Base-by-base conservation (phyloP, 257 asterid species). In the Galeopsis tetrahit region DNA sequence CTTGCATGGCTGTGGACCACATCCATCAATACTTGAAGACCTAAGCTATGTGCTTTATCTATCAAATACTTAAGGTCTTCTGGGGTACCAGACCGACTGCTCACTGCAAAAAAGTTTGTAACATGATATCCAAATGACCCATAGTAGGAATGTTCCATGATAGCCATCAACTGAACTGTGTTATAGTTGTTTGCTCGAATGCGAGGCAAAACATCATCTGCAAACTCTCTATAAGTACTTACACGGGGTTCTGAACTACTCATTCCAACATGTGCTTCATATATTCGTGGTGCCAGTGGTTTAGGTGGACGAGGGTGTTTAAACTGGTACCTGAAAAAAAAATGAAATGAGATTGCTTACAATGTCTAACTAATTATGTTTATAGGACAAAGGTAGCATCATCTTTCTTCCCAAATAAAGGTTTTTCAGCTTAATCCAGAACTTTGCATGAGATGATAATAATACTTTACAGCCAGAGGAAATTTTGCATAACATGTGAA, bases 201-300 rank as follows among this genome's bases (percentile, higher is more conserved):
- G 56, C 93, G 99, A 76, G 98, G 99, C 82, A 94, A 76, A 66
- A 89, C 80, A 58, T 85, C 83, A 82, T 94, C 98, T 9, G 98
- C 98, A 66, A 94, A 94, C 77, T 91, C 95, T 70, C 91, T 80
- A 57, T 94, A 94, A 40, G 99, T 83, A 76, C 84, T 92, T 64
- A 94, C 78, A 59, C 85, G 84, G 4, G 92, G 95, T 75, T 91
- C 96, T 42, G 86, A 78, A 82, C 98, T 82, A 78, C 97, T 91
- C 99, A 91, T 94, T 66, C 99, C 99, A 68, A 94, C 99, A 84
- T 94, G 98, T 53, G 99, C 97, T 85, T 94, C 99, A 53, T 94
- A 94, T 76, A 94, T 88, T 60, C 99, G 84, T 21, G 99, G 92
- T 74, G 97, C 84, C 67, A 67, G 76, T 31, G 96, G 95, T 79